Percentiles rank a stretch among this genome's conserved stretches.
Conservation (phyloP, 371 early-diverging fungal genomes). For the Mucor circinelloides region DNA sequence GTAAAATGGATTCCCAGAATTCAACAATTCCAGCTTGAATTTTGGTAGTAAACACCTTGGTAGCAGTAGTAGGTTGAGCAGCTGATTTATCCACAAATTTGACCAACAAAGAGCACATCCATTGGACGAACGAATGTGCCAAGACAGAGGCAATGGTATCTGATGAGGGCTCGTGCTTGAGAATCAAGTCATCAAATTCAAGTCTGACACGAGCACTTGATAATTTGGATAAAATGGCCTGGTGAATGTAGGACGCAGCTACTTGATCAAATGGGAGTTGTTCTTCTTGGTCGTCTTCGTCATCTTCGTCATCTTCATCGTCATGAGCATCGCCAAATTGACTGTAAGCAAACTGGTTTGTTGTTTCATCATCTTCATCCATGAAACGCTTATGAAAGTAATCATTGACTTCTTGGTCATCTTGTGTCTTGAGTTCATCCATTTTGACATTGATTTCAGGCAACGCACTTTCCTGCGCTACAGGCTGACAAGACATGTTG, state of each 20-base stretch:
- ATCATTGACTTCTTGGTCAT: constrained; percentile 9
- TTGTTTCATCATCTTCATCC: background rate
- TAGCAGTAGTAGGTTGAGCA: background rate
- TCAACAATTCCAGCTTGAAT: constrained; percentile 34
- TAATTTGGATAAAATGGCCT: constrained; percentile 55
- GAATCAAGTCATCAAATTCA: constrained; percentile 58
- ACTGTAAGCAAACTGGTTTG: background rate
- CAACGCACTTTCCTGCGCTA: constrained; percentile 15
- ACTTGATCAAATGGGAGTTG: constrained; percentile 43
- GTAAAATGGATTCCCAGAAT: constrained; percentile 49
- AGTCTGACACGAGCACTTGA: constrained; percentile 58
- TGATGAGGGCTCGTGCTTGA: constrained; percentile 58
- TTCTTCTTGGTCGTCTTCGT: constrained; percentile 27
- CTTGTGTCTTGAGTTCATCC: constrained; percentile 7
- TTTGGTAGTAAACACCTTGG: constrained; percentile 17
- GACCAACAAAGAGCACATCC: constrained; percentile 27
- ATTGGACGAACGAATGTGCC: constrained; percentile 40
- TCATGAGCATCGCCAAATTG: background rate
- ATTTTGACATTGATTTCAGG: constrained; percentile 12
- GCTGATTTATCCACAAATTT: constrained; percentile 6
- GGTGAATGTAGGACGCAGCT: constrained; percentile 56
- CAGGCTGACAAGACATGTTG: constrained; percentile 5
- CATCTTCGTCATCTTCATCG: constrained; percentile 17
- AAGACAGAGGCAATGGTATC: constrained; percentile 42
- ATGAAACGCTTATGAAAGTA: constrained; percentile 9